phyloP scores from a whole-genome alignment of 1,139 yeast species.

The Yamadazyma epiphylla region DNA sequence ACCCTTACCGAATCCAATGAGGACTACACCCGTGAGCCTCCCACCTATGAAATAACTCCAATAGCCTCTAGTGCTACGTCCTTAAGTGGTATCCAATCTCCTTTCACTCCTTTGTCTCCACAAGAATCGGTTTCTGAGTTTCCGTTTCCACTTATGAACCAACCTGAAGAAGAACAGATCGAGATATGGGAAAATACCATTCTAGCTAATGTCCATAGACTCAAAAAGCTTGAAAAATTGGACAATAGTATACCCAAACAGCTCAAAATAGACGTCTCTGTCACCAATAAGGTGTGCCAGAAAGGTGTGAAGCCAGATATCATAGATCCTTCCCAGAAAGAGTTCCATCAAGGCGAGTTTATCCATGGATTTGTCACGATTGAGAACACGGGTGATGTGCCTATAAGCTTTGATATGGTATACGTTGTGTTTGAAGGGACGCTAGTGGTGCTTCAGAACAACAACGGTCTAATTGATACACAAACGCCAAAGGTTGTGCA shows the following conservation, averaged over 20 bases:
- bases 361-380: conserved; percentile 38
- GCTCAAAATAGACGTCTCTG: conserved; percentile 28
- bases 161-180: conserved; percentile 21
- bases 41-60: conserved; percentile 39
- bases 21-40: conserved; percentile 41
- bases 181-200: conserved; percentile 44
- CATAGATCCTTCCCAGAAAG: conserved; percentile 26
- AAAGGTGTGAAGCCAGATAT: conserved; percentile 34
- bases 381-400: conserved; percentile 24
- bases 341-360: conserved; percentile 37
- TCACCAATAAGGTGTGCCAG: conserved; percentile 42
- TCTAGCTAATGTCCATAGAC: conserved; percentile 39
- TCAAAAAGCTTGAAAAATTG: conserved; percentile 30
- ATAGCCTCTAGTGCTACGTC: conserved; percentile 19
- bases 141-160: conserved; percentile 14
- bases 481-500: conserved; percentile 24
- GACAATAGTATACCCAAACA: conserved; percentile 22
- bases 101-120: conserved; percentile 11
- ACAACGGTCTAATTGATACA: conserved; percentile 25
- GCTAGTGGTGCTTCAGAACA: conserved; percentile 24
- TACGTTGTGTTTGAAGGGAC: conserved; percentile 36
- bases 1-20: conserved; percentile 37
- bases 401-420: conserved; percentile 39
- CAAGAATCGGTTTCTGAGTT: conserved; percentile 7
- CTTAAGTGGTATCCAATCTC: conserved; percentile 16